A percentile compares a stretch with the other conserved stretches of the same genome.
Evolutionary conservation across 2,329 filamentous ascomycete species (phyloP).

Genomic region (Aspergillus sp.): DNA sequence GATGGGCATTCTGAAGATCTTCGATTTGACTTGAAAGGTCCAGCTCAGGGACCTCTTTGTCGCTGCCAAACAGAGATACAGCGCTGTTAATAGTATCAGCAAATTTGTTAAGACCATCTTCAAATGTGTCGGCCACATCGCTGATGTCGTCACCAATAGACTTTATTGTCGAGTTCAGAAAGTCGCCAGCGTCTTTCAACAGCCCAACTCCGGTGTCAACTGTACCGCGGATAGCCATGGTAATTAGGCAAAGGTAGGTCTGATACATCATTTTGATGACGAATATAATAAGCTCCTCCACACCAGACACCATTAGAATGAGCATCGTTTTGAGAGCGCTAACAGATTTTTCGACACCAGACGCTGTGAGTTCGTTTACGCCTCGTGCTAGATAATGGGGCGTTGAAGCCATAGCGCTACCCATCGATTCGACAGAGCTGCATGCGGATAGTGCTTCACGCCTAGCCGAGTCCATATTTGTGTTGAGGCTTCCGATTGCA

Average conservation of each 20-base stretch:
- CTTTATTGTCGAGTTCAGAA: slow-evolving; percentile 57
- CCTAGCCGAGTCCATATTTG: slow-evolving; percentile 74
- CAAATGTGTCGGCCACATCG: slow-evolving; percentile 47
- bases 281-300: slow-evolving; percentile 87
- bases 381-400: slow-evolving; percentile 89
- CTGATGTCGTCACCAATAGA: slow-evolving; percentile 48
- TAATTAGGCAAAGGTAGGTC: slow-evolving; percentile 87
- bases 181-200: slow-evolving; percentile 59
- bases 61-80: slow-evolving; percentile 47
- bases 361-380: slow-evolving; percentile 81
- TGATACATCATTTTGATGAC: slow-evolving; percentile 87
- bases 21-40: slow-evolving; percentile 66
- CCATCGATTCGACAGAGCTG: slow-evolving; percentile 86
- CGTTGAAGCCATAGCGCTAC: slow-evolving; percentile 96
- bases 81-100: slow-evolving; percentile 57
- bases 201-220: slow-evolving; percentile 67
- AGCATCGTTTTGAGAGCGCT: slow-evolving; percentile 77
- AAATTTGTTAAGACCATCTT: slow-evolving; percentile 55
- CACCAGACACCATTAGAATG: slow-evolving; percentile 73
- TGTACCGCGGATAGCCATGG: slow-evolving; percentile 75
- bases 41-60: slow-evolving; percentile 51
- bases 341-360: slow-evolving; percentile 76
- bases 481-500: slow-evolving; percentile 69
- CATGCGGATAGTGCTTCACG: slow-evolving; percentile 83
- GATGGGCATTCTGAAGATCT: slow-evolving; percentile 67